Evolutionary conservation across 2,329 filamentous ascomycete genomes (phyloP).

Genomic region (Tolypocladium capitatum): DNA sequence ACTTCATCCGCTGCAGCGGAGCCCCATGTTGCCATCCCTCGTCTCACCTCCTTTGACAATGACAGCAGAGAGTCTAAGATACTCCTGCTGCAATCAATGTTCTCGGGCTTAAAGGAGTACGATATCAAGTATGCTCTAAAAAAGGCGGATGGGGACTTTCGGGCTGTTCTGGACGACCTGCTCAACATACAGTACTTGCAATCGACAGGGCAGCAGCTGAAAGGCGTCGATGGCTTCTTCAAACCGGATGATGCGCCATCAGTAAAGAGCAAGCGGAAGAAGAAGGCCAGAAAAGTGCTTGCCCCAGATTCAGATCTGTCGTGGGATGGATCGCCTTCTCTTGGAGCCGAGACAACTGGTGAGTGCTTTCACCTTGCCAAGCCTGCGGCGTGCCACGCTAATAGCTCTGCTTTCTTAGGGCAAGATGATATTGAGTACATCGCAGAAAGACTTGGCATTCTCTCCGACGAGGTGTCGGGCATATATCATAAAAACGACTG

Average conservation of each 20-base stretch:
- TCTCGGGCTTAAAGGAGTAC: conserved; percentile 52
- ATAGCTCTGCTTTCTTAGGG: conserved; percentile 7
- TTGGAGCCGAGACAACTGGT: conserved; percentile 16
- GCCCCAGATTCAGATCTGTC: conserved; percentile 5
- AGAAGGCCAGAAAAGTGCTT: conserved; percentile 16
- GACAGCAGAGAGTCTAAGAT: conserved; percentile 49
- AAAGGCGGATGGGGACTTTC: conserved; percentile 53
- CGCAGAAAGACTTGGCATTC: conserved; percentile 28
- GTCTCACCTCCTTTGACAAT: conserved; percentile 21
- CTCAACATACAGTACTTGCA: conserved; percentile 69
- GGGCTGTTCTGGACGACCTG: conserved; percentile 63
- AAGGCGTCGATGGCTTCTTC: conserved; percentile 74
- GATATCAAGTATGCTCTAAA: conserved; percentile 55
- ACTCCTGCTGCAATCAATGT: conserved; percentile 52
- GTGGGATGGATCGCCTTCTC: conserved; percentile 6
- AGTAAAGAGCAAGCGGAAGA: conserved; percentile 26
- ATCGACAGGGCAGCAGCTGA: conserved; percentile 47
- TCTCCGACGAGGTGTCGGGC: conserved; percentile 24
- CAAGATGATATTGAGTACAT: conserved; percentile 30
- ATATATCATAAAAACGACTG: conserved; percentile 25
- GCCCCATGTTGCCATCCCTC: conserved; percentile 11
- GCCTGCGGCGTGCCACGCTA: not conserved
- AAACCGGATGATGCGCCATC: conserved; percentile 33
- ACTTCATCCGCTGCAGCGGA: conserved; percentile 13
- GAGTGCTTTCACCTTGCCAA: conserved; percentile 2